Evolutionary conservation across 345 rosid species (phyloP), one percentile per base, ranked within the genome.

Genomic region (Microthlaspi erraticum): DNA sequence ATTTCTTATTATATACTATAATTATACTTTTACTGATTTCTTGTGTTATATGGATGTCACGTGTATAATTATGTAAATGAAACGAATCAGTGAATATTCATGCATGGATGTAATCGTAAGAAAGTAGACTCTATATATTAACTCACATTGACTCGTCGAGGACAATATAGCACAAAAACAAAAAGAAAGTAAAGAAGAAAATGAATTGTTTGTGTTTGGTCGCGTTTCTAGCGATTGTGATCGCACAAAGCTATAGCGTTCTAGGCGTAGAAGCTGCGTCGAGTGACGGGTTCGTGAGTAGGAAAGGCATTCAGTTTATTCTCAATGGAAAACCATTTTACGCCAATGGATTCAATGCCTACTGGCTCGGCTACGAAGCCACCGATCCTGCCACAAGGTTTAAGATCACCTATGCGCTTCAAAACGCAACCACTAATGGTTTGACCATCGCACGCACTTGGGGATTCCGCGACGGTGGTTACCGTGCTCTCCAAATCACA

Each of bases 341-440:
- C 63, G 68, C 73, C 14, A 60, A 74, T 52, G 78, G 73, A 6
- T 67, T 59, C 62, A 74, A 74, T 60, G 78, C 78, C 1, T 74
- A 74, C 14, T 67, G 78, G 78, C 69, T 74, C 63, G 7, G 14
- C 43, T 74, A 74, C 36, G 78, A 67, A 74, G 78, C 78, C 57
- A 67, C 64, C 42, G 73, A 74, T 51, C 78, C 73, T 3, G 3
- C 68, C 58, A 36, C 71, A 52, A 67, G 78, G 49, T 67, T 23
- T 60, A 74, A 74, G 41, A 16, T 74, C 57, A 74, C 73, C 3
- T 1, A 49, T 37, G 78, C 57, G 2, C 10, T 74, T 33, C 63
- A 74, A 60, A 67, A 67, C 26, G 78, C 73, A n/a, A 74, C 26
- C 2, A 23, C 4, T 12, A 49, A 52, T n/a, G 41, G 73, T 44